phyloP scores from a whole-genome alignment of 352 stramenopile genomes.

The Phytophthora crassamura region DNA sequence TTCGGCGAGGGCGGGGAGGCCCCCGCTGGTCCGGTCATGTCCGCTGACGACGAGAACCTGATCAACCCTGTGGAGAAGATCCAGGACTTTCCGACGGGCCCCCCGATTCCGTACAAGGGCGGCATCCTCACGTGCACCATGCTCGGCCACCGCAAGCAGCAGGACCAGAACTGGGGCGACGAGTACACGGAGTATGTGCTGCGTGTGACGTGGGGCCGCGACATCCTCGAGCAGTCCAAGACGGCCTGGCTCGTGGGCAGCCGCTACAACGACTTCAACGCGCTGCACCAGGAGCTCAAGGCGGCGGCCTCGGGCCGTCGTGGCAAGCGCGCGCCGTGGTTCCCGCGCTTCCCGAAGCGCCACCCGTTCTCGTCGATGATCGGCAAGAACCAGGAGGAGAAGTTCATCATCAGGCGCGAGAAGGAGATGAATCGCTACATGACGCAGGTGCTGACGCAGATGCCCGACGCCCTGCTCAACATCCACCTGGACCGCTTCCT shows the following conservation, averaged over 20 bases:
- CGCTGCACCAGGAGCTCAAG: constrained; percentile 90
- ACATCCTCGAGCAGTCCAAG: constrained; percentile 90
- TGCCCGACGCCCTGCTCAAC: constrained; percentile 89
- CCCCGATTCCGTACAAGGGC: constrained; percentile 91
- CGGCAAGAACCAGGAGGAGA: constrained; percentile 91
- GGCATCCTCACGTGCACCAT: constrained; percentile 91
- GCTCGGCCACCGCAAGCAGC: constrained; percentile 87
- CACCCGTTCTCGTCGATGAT: constrained; percentile 92
- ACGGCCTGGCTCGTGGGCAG: constrained; percentile 89
- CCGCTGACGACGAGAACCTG: constrained; percentile 87
- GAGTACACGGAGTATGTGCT: constrained; percentile 92
- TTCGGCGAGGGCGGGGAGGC: constrained; percentile 86
- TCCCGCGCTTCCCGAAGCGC: constrained; percentile 90
- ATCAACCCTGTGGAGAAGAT: constrained; percentile 88
- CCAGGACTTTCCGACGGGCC: constrained; percentile 90
- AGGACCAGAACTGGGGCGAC: constrained; percentile 91
- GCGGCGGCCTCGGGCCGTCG: constrained; percentile 80
- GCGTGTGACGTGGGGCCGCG: constrained; percentile 87
- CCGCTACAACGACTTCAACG: constrained; percentile 92
- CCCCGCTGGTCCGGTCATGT: constrained; percentile 81
- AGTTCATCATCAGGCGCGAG: constrained; percentile 92
- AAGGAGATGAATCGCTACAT: constrained; percentile 93
- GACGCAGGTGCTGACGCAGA: constrained; percentile 91
- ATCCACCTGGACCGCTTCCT: constrained; percentile 91
- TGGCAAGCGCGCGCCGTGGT: constrained; percentile 89